Evolutionary conservation across 371 early-diverging fungal genomes (phyloP).

Genomic region (Mortierella sp.): DNA sequence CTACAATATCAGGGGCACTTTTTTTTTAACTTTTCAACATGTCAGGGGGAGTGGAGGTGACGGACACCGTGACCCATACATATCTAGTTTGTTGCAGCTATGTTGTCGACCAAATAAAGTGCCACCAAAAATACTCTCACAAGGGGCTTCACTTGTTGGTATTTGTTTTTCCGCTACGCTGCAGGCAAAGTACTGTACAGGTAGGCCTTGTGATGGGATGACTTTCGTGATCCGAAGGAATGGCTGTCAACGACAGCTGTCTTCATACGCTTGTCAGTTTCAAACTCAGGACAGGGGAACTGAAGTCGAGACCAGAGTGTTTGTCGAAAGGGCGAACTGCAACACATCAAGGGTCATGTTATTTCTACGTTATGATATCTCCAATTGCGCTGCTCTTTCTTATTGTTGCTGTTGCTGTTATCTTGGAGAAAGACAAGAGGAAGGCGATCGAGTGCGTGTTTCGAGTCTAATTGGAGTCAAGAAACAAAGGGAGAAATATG

Average conservation of each 20-base stretch:
- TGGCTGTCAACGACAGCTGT: too few relatives aligned
- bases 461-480: neutral
- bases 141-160: neutral
- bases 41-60: neutral
- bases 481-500: too few relatives aligned
- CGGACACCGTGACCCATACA: neutral
- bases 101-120: neutral
- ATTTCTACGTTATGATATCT: neutral
- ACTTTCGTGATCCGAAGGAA: too few relatives aligned
- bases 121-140: conserved; percentile 2
- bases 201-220: conserved; percentile 1
- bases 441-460: neutral
- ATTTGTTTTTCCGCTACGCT: neutral
- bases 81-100: neutral
- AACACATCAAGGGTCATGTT: neutral
- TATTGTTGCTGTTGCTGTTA: neutral
- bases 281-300: too few relatives aligned
- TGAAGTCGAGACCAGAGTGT: too few relatives aligned
- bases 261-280: too few relatives aligned
- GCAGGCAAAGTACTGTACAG: neutral
- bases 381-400: neutral
- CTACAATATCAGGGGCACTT: conserved; percentile 13
- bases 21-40: too few relatives aligned
- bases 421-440: neutral
- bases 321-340: neutral